Conservation (phyloP, 2,329 filamentous ascomycete genomes). For the Ramichloridium luteum region DNA sequence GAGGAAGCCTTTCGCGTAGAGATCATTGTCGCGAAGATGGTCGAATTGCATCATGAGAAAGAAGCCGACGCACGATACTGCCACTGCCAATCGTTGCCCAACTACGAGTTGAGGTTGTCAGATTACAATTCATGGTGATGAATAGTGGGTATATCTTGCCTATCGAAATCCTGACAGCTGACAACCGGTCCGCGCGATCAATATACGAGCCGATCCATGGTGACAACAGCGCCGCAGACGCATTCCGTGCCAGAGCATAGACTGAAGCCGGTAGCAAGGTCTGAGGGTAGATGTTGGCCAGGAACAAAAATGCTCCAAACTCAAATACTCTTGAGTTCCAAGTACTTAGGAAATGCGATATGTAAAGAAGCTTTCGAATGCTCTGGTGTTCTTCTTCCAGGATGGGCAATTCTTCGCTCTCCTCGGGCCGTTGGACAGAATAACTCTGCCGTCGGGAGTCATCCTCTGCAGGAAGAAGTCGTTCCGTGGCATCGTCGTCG, state of each 20-base stretch:
- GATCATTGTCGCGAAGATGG: constrained; percentile 4
- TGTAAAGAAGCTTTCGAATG: constrained; percentile 25
- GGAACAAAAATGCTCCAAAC: constrained; percentile 39
- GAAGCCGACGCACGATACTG: constrained; percentile 15
- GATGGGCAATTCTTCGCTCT: not conserved
- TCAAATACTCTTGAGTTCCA: constrained; percentile 40
- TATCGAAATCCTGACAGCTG: constrained; percentile 30
- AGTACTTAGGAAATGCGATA: constrained; percentile 36
- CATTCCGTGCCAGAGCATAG: constrained; percentile 53
- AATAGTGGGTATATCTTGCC: constrained; percentile 11
- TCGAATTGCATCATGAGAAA: constrained; percentile 7
- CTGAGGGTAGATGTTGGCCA: constrained; percentile 33
- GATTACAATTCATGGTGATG: constrained; percentile 5
- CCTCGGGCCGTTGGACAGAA: too few species aligned
- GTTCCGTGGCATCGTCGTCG: too few species aligned
- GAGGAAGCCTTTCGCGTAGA: constrained; percentile 17
- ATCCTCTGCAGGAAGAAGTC: too few species aligned
- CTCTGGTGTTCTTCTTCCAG: constrained; percentile 3
- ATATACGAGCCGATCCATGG: constrained; percentile 47
- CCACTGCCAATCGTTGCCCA: constrained; percentile 18
- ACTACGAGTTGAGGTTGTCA: constrained; percentile 14
- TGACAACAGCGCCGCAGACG: constrained; percentile 46
- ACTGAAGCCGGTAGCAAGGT: constrained; percentile 55
- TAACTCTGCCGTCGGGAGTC: too few species aligned
- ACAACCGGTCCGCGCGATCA: constrained; percentile 37